Conservation (phyloP, 192 early-diverging fungal species). For the Gonapodya prolifera region DNA sequence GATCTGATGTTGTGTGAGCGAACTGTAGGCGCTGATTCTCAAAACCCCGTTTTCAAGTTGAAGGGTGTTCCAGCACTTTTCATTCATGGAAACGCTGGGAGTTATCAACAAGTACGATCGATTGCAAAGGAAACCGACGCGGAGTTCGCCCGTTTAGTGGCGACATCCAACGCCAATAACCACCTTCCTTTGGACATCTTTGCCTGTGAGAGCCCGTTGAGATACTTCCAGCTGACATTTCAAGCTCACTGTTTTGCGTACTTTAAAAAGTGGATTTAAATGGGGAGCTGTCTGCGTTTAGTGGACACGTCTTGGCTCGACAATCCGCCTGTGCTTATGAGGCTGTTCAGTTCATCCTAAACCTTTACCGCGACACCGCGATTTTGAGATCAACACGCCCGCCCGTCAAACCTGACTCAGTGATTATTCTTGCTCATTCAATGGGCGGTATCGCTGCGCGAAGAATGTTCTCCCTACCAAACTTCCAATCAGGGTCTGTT, state of each 20-base stretch:
- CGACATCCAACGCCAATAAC: conserved; percentile 8
- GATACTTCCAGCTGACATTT: not conserved
- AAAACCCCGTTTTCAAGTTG: conserved; percentile 18
- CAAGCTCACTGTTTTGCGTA: conserved; percentile 5
- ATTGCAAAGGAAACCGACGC: conserved; percentile 60
- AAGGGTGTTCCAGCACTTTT: conserved; percentile 78
- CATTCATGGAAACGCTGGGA: conserved; percentile 90
- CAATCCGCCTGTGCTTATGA: conserved; percentile 80
- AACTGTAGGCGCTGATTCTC: too few relatives aligned
- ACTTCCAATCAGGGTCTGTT: conserved; percentile 55
- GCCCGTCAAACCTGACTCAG: conserved; percentile 45
- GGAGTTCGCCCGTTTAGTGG: conserved; percentile 35
- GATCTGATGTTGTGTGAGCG: too few relatives aligned
- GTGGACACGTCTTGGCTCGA: conserved; percentile 64
- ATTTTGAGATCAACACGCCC: not conserved
- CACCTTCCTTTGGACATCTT: conserved; percentile 36
- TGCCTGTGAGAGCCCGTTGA: conserved; percentile 21
- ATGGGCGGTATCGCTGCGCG: conserved; percentile 96
- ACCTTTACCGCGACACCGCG: conserved; percentile 41
- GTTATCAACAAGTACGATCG: conserved; percentile 76
- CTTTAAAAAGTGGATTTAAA: conserved; percentile 60
- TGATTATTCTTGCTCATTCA: conserved; percentile 81
- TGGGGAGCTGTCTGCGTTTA: conserved; percentile 86
- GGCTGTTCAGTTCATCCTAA: conserved; percentile 61
- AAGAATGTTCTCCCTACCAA: conserved; percentile 52